These are phyloP conservation scores for Plasmopara viticola DNA, from an alignment of 352 stramenopile species.

Conservation along the genomic window DNA sequence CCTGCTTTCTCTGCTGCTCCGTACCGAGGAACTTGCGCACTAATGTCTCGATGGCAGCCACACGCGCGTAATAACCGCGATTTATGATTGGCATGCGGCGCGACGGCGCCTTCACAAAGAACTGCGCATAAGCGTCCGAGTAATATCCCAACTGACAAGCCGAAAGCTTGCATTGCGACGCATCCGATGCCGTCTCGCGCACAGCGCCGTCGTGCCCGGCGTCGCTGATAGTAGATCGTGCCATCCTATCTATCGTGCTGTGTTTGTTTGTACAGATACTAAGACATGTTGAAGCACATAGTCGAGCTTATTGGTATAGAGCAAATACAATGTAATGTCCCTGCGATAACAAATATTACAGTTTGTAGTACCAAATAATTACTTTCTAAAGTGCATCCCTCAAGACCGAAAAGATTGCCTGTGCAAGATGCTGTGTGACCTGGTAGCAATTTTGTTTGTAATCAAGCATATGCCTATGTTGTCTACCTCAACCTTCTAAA, in stretches of 20 bases:
- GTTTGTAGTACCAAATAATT: too few species aligned
- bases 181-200: conserved; percentile 75
- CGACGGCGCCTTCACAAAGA: conserved; percentile 77
- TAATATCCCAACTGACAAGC: conserved; percentile 71
- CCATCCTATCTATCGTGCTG: not conserved
- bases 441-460: too few species aligned
- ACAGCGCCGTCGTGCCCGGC: conserved; percentile 61
- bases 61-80: conserved; percentile 83
- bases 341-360: too few species aligned
- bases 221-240: not conserved
- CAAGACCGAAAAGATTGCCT: too few species aligned
- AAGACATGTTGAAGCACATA: too few species aligned
- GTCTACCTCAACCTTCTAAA: too few species aligned
- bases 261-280: too few species aligned
- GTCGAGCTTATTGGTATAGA: too few species aligned
- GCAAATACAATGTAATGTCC: too few species aligned
- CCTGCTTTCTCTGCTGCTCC: conserved; percentile 36
- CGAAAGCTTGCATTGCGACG: conserved; percentile 84
- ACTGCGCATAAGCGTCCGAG: conserved; percentile 66
- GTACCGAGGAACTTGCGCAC: conserved; percentile 55
- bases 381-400: too few species aligned
- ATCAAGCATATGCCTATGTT: too few species aligned
- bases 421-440: too few species aligned
- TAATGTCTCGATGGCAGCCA: conserved; percentile 62
- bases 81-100: conserved; percentile 87